phyloP scores from a whole-genome alignment of 495 filamentous ascomycete species.

The Podospora fimiseda region DNA sequence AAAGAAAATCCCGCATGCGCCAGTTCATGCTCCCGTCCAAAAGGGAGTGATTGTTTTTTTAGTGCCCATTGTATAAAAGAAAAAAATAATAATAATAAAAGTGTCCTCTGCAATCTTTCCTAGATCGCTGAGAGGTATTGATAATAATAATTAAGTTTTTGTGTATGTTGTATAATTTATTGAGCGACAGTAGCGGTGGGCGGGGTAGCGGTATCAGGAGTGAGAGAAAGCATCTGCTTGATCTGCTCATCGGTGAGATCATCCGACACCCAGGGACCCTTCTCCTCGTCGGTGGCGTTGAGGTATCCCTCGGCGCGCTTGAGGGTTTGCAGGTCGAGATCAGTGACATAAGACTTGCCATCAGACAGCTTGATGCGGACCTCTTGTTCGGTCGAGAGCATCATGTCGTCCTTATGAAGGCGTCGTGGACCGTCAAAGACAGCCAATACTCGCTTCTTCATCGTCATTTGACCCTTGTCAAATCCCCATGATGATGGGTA shows the following conservation, averaged over 20 bases:
- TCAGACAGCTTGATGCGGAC: constrained; percentile 73
- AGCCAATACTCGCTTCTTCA: constrained; percentile 91
- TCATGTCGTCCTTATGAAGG: constrained; percentile 98
- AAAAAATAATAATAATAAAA: neutral
- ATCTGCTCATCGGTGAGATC: constrained; percentile 44
- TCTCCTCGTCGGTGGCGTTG: constrained; percentile 71
- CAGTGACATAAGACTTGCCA: constrained; percentile 76
- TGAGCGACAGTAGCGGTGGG: constrained; percentile 5
- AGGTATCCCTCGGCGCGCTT: constrained; percentile 78
- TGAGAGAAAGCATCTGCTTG: constrained; percentile 33
- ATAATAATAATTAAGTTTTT: neutral
- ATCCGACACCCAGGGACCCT: constrained; percentile 65
- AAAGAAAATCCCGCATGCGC: neutral
- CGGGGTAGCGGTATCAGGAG: neutral
- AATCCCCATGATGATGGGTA: constrained; percentile 93
- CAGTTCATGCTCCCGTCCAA: neutral
- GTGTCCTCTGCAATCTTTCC: too few relatives aligned
- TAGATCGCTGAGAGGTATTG: too few relatives aligned
- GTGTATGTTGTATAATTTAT: constrained; percentile 3
- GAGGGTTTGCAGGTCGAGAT: constrained; percentile 87
- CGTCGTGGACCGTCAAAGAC: constrained; percentile 86
- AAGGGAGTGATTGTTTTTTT: neutral
- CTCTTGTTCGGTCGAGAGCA: constrained; percentile 92
- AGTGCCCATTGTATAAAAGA: neutral
- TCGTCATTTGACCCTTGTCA: constrained; percentile 83